Conservation (phyloP, 306 rosid genomes). For the Prunus dulcis region DNA sequence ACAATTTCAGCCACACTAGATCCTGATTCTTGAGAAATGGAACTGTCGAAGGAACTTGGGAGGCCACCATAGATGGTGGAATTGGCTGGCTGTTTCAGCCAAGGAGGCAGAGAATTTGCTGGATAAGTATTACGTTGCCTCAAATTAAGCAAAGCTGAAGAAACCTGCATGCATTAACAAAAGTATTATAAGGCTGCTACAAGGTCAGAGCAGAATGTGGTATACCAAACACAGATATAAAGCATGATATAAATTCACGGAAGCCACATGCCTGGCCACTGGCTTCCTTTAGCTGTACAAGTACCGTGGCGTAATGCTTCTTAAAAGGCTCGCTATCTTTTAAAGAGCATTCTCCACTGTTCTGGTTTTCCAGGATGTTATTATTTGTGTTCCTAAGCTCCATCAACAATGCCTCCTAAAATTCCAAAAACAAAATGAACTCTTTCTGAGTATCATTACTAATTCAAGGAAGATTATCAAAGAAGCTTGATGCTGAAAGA, state of each 20-base stretch:
- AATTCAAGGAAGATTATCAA: conserved; percentile 4
- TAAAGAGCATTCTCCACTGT: conserved; percentile 47
- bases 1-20: conserved; percentile 62
- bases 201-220: conserved; percentile 15
- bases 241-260: conserved; percentile 39
- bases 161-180: conserved; percentile 56
- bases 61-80: conserved; percentile 34
- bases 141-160: conserved; percentile 60
- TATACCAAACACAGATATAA: conserved; percentile 3
- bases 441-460: conserved; percentile 16
- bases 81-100: conserved; percentile 49
- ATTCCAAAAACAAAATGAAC: conserved; percentile 13
- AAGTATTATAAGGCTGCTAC: conserved; percentile 27
- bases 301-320: conserved; percentile 87
- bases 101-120: conserved; percentile 47
- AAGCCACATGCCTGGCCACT: conserved; percentile 98
- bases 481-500: conserved; percentile 6
- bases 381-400: conserved; percentile 59
- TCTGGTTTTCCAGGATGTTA: conserved; percentile 53
- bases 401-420: conserved; percentile 55
- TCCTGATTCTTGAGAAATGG: conserved; percentile 50
- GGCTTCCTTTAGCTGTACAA: conserved; percentile 97
- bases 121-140: conserved; percentile 72
- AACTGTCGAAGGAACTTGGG: conserved; percentile 44
- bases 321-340: conserved; percentile 58